Conservation (phyloP, 2,329 filamentous ascomycete genomes). For the Beauveria rudraprayagi region DNA sequence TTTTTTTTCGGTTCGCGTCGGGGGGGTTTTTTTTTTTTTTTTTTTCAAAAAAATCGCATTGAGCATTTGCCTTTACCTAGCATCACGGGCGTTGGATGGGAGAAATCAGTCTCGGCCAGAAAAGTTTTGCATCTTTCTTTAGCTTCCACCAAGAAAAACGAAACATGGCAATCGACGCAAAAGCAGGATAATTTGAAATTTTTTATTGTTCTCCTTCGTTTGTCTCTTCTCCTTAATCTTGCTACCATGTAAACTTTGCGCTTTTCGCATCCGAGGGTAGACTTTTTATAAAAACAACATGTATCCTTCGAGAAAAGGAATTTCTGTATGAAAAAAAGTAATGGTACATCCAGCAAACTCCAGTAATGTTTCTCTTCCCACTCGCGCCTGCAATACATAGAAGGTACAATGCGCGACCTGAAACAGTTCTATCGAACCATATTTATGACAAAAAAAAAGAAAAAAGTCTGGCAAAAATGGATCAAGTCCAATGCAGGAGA, state of each 20-base stretch:
- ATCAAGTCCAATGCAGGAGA: neutral
- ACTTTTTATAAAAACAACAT: neutral
- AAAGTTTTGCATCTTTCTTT: neutral
- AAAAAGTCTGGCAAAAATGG: slow-evolving; percentile 3
- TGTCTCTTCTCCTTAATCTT: neutral
- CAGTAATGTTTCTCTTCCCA: slow-evolving; percentile 5
- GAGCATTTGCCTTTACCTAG: neutral
- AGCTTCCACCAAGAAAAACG: neutral
- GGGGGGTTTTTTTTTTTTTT: no score
- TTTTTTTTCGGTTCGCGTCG: no score
- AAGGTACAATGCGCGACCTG: neutral
- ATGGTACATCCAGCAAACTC: slow-evolving; percentile 9
- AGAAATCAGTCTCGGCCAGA: neutral
- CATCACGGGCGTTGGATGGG: neutral
- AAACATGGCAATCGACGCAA: neutral
- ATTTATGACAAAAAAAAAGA: slow-evolving; percentile 1
- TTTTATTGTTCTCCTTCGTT: neutral
- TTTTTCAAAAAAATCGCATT: neutral
- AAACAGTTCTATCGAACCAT: slow-evolving; percentile 9
- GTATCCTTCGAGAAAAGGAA: neutral
- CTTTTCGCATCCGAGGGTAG: slow-evolving; percentile 1
- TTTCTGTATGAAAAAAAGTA: neutral
- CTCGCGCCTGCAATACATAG: neutral
- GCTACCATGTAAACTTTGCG: neutral
- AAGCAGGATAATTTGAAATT: neutral